phyloP scores from a whole-genome alignment of 1,139 yeast species.

The Suhomyces maxii region DNA sequence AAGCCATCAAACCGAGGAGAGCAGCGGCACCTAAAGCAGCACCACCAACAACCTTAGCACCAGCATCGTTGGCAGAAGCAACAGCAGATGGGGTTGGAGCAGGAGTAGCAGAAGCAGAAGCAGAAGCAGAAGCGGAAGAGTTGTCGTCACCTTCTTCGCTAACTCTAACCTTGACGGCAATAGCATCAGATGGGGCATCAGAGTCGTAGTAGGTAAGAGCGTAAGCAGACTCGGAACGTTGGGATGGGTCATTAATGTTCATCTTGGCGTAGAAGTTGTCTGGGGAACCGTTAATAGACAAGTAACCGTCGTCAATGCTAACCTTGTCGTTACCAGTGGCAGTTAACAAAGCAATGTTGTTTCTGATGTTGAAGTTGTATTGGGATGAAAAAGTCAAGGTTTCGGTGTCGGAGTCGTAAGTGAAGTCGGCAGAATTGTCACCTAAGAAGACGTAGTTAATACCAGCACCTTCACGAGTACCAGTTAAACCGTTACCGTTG shows the following conservation, averaged over 20 bases:
- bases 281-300: slow-evolving; percentile 31
- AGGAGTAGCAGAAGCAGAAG: slow-evolving; percentile 13
- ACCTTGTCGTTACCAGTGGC: slow-evolving; percentile 17
- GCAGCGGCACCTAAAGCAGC: slow-evolving; percentile 16
- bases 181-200: slow-evolving; percentile 19
- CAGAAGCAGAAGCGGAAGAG: slow-evolving; percentile 9
- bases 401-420: slow-evolving; percentile 8
- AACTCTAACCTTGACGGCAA: slow-evolving; percentile 20
- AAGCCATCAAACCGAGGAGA: slow-evolving; percentile 12
- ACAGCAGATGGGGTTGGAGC: slow-evolving; percentile 22
- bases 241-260: slow-evolving; percentile 43
- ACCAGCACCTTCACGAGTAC: slow-evolving; percentile 57
- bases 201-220: slow-evolving; percentile 20
- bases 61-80: slow-evolving; percentile 12
- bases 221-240: slow-evolving; percentile 30
- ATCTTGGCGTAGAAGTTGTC: slow-evolving; percentile 40
- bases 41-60: slow-evolving; percentile 13
- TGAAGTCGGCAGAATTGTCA: slow-evolving; percentile 8
- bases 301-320: slow-evolving; percentile 21
- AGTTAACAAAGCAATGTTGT: slow-evolving; percentile 16
- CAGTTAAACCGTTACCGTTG: slow-evolving; percentile 4
- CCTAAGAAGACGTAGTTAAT: slow-evolving; percentile 46
- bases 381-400: neutral
- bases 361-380: slow-evolving; percentile 7
- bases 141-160: neutral